Evolutionary conservation across 306 rosid genomes (phyloP).

Genomic region (Hippophae tibetana): DNA sequence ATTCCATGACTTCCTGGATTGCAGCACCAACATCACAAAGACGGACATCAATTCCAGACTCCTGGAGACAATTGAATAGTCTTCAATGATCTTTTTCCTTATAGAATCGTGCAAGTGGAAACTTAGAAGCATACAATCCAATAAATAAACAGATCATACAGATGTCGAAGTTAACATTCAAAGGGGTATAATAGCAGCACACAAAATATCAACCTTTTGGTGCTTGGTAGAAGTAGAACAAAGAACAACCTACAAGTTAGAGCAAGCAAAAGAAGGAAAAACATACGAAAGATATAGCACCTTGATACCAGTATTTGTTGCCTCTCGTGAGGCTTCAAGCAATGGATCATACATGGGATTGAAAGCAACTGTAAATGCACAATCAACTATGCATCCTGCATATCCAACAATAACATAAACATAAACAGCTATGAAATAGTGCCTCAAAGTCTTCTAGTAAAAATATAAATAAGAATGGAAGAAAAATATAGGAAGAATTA

Average conservation of each 20-base stretch:
- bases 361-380: constrained; percentile 96
- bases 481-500: background rate
- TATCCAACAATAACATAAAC: constrained; percentile 18
- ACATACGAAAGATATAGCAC: constrained; percentile 27
- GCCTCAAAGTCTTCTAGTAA: constrained; percentile 8
- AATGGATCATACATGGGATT: constrained; percentile 86
- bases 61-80: constrained; percentile 25
- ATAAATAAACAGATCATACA: too few relatives aligned
- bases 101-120: too few relatives aligned
- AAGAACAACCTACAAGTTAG: background rate
- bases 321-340: constrained; percentile 97
- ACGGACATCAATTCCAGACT: constrained; percentile 93
- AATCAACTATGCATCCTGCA: constrained; percentile 79
- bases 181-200: too few relatives aligned
- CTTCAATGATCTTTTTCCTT: background rate
- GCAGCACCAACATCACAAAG: constrained; percentile 98
- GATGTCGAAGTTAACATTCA: too few relatives aligned
- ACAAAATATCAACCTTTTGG: too few relatives aligned
- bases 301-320: constrained; percentile 90
- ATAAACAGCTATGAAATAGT: constrained; percentile 10
- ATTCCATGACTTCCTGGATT: constrained; percentile 96
- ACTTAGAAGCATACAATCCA: too few relatives aligned
- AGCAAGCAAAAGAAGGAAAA: background rate
- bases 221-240: background rate
- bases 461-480: background rate